These are phyloP conservation scores for Selaginella tamariscina DNA, from an alignment of 75 land plant genomes.

Conservation along the genomic window DNA sequence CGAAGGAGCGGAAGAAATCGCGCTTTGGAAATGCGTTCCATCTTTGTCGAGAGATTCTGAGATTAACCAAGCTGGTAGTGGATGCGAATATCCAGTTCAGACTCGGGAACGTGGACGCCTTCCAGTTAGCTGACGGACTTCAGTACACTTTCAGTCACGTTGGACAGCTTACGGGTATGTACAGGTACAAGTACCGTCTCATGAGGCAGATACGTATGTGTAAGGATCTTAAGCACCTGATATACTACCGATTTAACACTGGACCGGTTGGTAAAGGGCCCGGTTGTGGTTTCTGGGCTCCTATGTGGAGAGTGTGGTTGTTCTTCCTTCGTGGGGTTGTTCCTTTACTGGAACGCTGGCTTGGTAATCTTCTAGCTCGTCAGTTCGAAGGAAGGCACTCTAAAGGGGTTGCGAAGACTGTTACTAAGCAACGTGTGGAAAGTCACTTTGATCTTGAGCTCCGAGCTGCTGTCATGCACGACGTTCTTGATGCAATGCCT, in stretches of 20 bases:
- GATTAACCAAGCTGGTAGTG: constrained; percentile 94
- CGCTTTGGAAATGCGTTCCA: constrained; percentile 99
- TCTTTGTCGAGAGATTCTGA: constrained; percentile 87
- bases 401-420: constrained; percentile 97
- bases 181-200: constrained; percentile 90
- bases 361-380: constrained; percentile 89
- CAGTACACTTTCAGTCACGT: constrained; percentile 98
- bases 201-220: constrained; percentile 99
- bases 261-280: constrained; percentile 99
- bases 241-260: constrained; percentile 94
- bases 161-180: constrained; percentile 99
- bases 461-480: constrained; percentile 99
- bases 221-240: constrained; percentile 93
- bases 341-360: constrained; percentile 91
- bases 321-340: constrained; percentile 98
- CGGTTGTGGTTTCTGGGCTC: constrained; percentile 99
- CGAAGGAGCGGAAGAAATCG: constrained; percentile 98
- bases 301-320: constrained; percentile 99
- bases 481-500: constrained; percentile 99
- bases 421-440: constrained; percentile 97
- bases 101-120: constrained; percentile 96
- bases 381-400: constrained; percentile 99
- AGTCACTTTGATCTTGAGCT: constrained; percentile 99
- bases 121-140: constrained; percentile 96
- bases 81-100: constrained; percentile 99